These are phyloP conservation scores for Zasmidium citrigriseum DNA, from an alignment of 2,329 filamentous ascomycete genomes.

Conservation along the genomic window DNA sequence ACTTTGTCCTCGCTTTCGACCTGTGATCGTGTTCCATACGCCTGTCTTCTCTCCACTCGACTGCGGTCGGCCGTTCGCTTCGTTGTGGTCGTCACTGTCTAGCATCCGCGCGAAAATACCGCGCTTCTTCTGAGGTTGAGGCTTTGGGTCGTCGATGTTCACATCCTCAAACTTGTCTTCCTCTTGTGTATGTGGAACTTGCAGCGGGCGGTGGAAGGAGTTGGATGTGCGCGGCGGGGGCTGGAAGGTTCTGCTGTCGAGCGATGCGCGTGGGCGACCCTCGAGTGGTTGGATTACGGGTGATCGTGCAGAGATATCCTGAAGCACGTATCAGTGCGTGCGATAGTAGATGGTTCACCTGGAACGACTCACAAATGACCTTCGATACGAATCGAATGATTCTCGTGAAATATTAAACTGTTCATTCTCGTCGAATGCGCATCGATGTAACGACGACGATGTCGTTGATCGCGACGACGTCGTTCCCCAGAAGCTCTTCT, in stretches of 20 bases:
- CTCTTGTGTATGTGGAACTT: conserved; percentile 33
- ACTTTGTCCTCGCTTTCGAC: conserved; percentile 71
- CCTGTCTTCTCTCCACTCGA: conserved; percentile 22
- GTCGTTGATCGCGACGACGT: conserved; percentile 52
- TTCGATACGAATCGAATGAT: conserved; percentile 93
- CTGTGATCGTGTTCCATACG: conserved; percentile 61
- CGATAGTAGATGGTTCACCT: background rate
- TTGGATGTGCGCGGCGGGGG: conserved; percentile 48
- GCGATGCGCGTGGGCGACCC: conserved; percentile 69
- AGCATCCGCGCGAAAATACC: conserved; percentile 81
- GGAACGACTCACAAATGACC: conserved; percentile 78
- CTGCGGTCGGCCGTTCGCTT: conserved; percentile 24
- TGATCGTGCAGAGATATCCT: conserved; percentile 90
- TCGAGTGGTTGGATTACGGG: conserved; percentile 65
- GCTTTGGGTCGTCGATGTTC: conserved; percentile 75
- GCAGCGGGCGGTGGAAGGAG: conserved; percentile 34
- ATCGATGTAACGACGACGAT: conserved; percentile 58
- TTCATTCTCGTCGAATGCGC: conserved; percentile 78
- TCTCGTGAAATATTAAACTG: conserved; percentile 94
- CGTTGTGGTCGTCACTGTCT: conserved; percentile 49
- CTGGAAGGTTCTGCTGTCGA: conserved; percentile 65
- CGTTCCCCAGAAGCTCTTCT: conserved; percentile 73
- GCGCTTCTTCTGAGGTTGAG: conserved; percentile 65
- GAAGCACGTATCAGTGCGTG: conserved; percentile 16
- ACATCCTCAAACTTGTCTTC: conserved; percentile 81